Base-by-base conservation (phyloP, 2,329 filamentous ascomycete genomes). In the Fusarium chlamydosporum region DNA sequence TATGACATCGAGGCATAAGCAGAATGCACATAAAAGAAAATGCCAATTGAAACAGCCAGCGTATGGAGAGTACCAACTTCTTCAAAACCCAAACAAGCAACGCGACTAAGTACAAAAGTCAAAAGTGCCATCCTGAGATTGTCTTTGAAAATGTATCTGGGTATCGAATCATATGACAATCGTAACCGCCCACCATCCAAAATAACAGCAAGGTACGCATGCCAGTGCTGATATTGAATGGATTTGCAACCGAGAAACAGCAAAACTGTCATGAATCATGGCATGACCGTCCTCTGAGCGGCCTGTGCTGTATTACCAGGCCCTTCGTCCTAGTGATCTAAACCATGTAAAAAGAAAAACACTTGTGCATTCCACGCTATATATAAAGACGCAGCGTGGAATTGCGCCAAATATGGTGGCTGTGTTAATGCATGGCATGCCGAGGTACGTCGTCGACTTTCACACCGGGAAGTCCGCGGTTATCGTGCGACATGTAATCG, bases 401-500 rank as follows among this genome's bases (percentile, higher is more conserved):
- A 18, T 29, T 37, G 54, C 43, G 33, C 38, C 35, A 57, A 47
- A 47, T 50, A 56, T 47, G 29, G 46, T n/a, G 33, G 26, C 48
- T 18, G 34, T 40, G 35, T 56, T 70, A 75, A 46, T 77, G 75
- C 65, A 79, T 72, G 26, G 74, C 56, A 43, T 70, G 73, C 34
- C 77, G 74, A 31, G 72, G 61, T 4, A 70, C 72, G 46, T 70
- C 66, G 45, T 80, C 78, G 26, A 76, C 76, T 57, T 78, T 72
- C 27, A 76, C 70, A 10, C 68, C 72, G 15, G 76, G 64, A 52
- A 81, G 58, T 11, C 72, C 74, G 53, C 79, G 76, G 27, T 69
- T 71, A 47, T 81, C 79, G 23, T 72, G 73, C 1, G 78, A 60
- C 40, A 81, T 59, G 38, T 80, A 80, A 43, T 76, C 76, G 46